Evolutionary conservation across 305 asterid species (phyloP), one percentile per base, ranked within the genome.

Genomic region (Solanum hybrid): DNA sequence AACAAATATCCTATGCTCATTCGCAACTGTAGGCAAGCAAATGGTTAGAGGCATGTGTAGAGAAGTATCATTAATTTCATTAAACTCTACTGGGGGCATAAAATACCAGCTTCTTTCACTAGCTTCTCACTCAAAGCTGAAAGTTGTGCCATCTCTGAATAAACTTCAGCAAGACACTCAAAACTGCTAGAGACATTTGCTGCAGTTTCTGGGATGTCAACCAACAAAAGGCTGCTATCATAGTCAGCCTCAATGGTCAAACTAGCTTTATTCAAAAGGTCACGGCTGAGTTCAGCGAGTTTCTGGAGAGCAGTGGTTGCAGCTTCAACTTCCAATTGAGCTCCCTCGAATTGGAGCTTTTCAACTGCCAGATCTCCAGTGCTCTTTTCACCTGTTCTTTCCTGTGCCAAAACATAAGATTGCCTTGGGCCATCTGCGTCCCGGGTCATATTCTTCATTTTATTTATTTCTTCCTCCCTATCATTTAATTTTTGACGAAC

Each of bases 301-400:
- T 94, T 94, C 73, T 92, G 93, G 34, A 97, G 94, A 1, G 98
- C 98, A 86, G 91, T 88, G 2, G 95, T 95, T 28, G 98, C 99
- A 76, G 98, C 97, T 93, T 95, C 96, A 35, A 94, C 95, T 91
- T 97, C 97, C 90, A 96, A 89, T 89, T 94, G 95, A 87, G 99
- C 97, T 71, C 93, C 95, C 92, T 95, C 97, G n/a, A 96, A 13
- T 86, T 95, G 95, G 42, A 96, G 97, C 82, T 95, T 93, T 93
- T 96, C 98, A 26, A 93, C 93, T 74, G 95, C 97, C 40, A 93
- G 92, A 67, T 94, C 97, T 61, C 96, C 97, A 26, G 91, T 91
- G 35, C 95, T 94, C 92, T 76, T 94, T 31, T 90, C 96, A 8
- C 95, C 96, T 16, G 92, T 92, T 89, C 89, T 94, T 90, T 95